phyloP scores from a whole-genome alignment of 306 rosid species.

The Castanea sativa region DNA sequence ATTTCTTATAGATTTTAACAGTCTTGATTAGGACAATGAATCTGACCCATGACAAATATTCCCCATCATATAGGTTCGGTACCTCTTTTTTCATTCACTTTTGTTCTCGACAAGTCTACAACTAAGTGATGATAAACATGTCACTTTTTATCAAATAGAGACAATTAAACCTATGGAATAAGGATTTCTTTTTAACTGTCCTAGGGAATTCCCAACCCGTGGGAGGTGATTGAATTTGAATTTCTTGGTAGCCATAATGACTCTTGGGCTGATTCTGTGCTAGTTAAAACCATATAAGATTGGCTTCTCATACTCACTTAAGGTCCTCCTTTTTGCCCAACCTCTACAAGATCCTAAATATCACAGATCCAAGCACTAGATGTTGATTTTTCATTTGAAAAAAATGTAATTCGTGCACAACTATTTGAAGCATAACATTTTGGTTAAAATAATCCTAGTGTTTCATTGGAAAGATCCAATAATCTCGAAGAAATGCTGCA shows the following conservation, averaged over 20 bases:
- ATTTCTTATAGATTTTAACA: too few relatives aligned
- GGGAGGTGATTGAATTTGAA: neutral
- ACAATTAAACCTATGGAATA: neutral
- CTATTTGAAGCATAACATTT: neutral
- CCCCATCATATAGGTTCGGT: too few relatives aligned
- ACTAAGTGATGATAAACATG: neutral
- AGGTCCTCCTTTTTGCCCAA: neutral
- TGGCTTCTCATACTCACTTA: conserved; percentile 1
- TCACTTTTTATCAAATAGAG: neutral
- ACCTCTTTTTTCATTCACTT: too few relatives aligned
- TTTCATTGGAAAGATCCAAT: neutral
- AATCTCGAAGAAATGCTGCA: neutral
- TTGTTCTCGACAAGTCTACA: too few relatives aligned
- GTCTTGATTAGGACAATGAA: too few relatives aligned
- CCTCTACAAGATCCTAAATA: neutral
- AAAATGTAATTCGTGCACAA: neutral
- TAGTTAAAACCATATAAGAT: neutral
- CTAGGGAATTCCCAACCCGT: neutral
- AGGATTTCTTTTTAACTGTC: neutral
- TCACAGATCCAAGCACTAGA: neutral
- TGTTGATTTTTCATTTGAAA: neutral
- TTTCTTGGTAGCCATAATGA: neutral
- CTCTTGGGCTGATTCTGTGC: neutral
- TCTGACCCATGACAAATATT: too few relatives aligned
- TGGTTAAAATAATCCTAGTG: neutral